phyloP scores from a whole-genome alignment of 2,329 filamentous ascomycete species.

The Plenodomus lindquistii region DNA sequence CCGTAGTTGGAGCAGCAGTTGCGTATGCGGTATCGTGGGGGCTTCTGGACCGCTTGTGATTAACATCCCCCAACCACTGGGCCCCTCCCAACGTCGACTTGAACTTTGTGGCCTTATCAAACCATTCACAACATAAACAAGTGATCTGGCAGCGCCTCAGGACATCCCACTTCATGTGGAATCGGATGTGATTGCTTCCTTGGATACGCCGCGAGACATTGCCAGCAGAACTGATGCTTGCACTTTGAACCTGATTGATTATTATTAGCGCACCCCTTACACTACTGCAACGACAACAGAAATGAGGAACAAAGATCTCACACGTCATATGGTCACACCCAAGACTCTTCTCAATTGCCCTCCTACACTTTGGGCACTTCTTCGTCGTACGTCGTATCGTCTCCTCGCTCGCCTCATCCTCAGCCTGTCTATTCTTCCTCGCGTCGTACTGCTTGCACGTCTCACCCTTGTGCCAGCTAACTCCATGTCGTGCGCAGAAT shows the following conservation, averaged over 20 bases:
- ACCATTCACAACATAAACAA: not conserved
- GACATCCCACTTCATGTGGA: constrained; percentile 6
- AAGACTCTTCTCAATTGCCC: constrained; percentile 45
- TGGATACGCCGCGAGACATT: constrained; percentile 36
- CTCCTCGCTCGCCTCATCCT: constrained; percentile 34
- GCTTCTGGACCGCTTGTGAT: not conserved
- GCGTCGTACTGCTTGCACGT: constrained; percentile 48
- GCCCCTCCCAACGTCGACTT: too few relatives aligned
- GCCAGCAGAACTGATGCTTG: constrained; percentile 47
- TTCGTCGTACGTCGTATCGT: constrained; percentile 40
- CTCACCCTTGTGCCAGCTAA: constrained; percentile 45
- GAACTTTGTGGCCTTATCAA: too few relatives aligned
- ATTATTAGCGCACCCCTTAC: not conserved
- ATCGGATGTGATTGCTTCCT: constrained; percentile 4
- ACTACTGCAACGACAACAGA: not conserved
- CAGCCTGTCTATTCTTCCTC: constrained; percentile 29
- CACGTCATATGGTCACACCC: constrained; percentile 50
- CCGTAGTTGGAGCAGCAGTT: constrained; percentile 1
- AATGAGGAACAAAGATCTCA: constrained; percentile 9
- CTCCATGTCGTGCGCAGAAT: constrained; percentile 43
- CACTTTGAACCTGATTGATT: constrained; percentile 38
- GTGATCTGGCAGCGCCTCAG: constrained; percentile 2
- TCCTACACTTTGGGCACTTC: constrained; percentile 46
- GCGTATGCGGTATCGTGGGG: constrained; percentile 4
- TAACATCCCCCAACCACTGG: too few relatives aligned